Evolutionary conservation across 2,329 filamentous ascomycete genomes (phyloP).

Genomic region (Eurotiales sp.): DNA sequence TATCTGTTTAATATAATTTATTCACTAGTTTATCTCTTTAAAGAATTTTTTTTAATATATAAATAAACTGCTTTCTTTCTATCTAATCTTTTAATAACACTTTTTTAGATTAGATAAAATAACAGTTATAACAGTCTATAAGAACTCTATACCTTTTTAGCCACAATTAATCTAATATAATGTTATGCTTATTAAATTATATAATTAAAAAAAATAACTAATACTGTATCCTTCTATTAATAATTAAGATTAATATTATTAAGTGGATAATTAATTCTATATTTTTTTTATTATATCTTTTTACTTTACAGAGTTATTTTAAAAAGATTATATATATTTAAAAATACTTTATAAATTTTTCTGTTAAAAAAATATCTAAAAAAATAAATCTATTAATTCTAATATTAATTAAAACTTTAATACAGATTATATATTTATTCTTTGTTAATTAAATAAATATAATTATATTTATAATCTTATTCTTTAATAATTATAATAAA

Average conservation of each 20-base stretch:
- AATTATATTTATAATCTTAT: background rate
- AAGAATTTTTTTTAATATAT: too few species aligned
- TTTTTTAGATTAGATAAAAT: background rate
- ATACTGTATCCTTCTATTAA: background rate
- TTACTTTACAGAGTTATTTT: background rate
- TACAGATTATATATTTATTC: constrained; percentile 1
- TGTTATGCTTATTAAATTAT: background rate
- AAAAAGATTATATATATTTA: background rate
- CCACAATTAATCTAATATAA: constrained; percentile 4
- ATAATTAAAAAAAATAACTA: background rate
- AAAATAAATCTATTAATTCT: constrained; percentile 10
- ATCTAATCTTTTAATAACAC: background rate
- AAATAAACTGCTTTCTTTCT: background rate
- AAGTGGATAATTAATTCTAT: background rate
- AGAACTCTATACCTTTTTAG: background rate
- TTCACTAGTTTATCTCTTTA: too few species aligned
- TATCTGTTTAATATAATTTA: too few species aligned
- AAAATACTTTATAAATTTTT: background rate
- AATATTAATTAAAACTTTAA: background rate
- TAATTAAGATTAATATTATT: background rate
- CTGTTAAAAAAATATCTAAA: background rate
- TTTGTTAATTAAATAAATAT: constrained; percentile 9
- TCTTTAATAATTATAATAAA: background rate
- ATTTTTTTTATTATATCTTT: background rate
- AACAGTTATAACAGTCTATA: background rate